These are phyloP conservation scores for Ganoderma leucocontextum DNA, from an alignment of 1,284 basidiomycete genomes.

Conservation along the genomic window DNA sequence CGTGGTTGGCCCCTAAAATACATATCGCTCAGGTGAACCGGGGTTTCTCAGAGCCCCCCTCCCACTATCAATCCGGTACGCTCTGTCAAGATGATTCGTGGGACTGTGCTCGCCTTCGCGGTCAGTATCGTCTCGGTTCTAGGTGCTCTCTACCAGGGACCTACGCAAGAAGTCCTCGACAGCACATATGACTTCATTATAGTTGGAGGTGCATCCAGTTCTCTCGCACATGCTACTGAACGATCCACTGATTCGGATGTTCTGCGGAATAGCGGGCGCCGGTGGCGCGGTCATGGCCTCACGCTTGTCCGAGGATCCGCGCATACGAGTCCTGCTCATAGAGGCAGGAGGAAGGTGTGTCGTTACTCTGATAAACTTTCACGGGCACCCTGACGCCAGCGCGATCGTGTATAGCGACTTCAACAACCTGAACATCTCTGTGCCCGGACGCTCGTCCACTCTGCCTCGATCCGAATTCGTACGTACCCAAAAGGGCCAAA, in stretches of 20 bases:
- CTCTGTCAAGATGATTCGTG: neutral
- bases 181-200: constrained; percentile 6
- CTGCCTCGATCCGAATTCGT: constrained; percentile 14
- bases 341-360: constrained; percentile 35
- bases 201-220: constrained; percentile 4
- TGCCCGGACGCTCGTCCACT: neutral
- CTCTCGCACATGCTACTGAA: no score
- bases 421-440: constrained; percentile 5
- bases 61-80: neutral
- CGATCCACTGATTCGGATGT: neutral
- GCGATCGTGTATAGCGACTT: constrained; percentile 2
- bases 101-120: neutral
- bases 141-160: neutral
- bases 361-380: neutral
- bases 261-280: constrained; percentile 21
- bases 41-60: neutral
- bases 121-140: neutral
- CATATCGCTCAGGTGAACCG: neutral
- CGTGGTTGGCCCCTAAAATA: neutral
- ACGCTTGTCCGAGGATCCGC: constrained; percentile 36
- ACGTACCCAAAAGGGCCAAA: neutral
- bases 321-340: constrained; percentile 35
- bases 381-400: neutral
- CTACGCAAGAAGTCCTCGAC: constrained; percentile 2
- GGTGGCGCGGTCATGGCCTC: constrained; percentile 38